These are phyloP conservation scores for Citrullus amarus DNA, from an alignment of 306 rosid species.

Conservation along the genomic window DNA sequence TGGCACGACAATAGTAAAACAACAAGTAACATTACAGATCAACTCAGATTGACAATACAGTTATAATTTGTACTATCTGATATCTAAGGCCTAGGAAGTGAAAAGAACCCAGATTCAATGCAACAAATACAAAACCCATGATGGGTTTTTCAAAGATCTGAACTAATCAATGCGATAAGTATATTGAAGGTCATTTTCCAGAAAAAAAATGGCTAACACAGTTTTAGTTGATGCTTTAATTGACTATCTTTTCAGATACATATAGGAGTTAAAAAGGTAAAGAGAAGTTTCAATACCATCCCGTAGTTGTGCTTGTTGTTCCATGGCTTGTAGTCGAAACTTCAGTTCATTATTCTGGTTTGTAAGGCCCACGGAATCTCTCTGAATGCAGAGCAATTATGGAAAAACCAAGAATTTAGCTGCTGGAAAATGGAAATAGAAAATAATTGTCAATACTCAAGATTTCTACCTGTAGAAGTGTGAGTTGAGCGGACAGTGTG, in stretches of 20 bases:
- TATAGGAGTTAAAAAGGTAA: neutral
- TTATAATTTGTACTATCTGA: neutral
- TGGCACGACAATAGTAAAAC: neutral
- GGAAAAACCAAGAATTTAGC: neutral
- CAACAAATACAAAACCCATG: neutral
- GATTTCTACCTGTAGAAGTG: slow-evolving; percentile 59
- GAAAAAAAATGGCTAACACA: neutral
- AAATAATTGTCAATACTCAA: neutral
- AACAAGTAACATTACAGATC: neutral
- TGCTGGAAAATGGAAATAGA: neutral
- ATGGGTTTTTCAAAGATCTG: neutral
- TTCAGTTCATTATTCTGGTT: slow-evolving; percentile 86
- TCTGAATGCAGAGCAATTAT: slow-evolving; percentile 30
- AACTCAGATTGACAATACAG: neutral
- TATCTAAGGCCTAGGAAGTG: neutral
- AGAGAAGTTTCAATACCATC: slow-evolving; percentile 48
- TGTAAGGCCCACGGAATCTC: slow-evolving; percentile 81
- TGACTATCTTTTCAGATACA: neutral
- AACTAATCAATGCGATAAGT: neutral
- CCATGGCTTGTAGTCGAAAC: slow-evolving; percentile 99
- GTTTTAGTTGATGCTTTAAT: neutral
- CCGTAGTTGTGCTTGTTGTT: slow-evolving; percentile 89
- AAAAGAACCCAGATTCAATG: neutral
- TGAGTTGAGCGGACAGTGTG: slow-evolving; percentile 81
- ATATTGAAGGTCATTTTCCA: neutral